phyloP scores from a whole-genome alignment of 2,329 filamentous ascomycete genomes.

The Coniochaeta ligniaria region DNA sequence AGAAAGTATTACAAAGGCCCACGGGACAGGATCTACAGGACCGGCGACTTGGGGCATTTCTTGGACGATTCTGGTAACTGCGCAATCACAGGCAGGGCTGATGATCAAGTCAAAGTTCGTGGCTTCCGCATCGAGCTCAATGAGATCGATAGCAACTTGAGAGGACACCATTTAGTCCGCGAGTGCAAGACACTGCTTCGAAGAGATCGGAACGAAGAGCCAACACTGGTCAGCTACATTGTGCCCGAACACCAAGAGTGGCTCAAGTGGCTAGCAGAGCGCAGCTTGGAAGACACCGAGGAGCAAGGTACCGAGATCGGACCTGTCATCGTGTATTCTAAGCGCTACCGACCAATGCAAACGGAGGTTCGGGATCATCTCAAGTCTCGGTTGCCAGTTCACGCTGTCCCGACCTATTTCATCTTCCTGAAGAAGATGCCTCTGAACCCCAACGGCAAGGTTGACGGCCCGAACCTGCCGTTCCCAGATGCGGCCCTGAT shows the following conservation, averaged over 20 bases:
- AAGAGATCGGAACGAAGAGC: conserved; percentile 78
- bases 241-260: conserved; percentile 76
- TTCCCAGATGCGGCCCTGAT: conserved; percentile 71
- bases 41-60: conserved; percentile 67
- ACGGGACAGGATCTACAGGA: conserved; percentile 78
- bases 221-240: conserved; percentile 80
- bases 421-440: conserved; percentile 68
- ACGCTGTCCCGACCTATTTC: conserved; percentile 68
- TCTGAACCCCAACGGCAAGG: conserved; percentile 80
- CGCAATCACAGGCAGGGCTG: conserved; percentile 22
- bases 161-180: conserved; percentile 64
- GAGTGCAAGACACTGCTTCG: conserved; percentile 83
- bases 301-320: conserved; percentile 44
- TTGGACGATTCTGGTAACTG: neutral
- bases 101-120: conserved; percentile 91
- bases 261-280: conserved; percentile 56
- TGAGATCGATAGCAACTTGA: conserved; percentile 83
- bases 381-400: conserved; percentile 63
- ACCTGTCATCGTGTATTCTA: conserved; percentile 31
- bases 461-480: conserved; percentile 71
- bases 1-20: conserved; percentile 71
- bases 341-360: conserved; percentile 38
- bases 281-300: conserved; percentile 45
- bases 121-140: conserved; percentile 93
- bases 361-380: conserved; percentile 55